Percentiles rank a stretch among this genome's conserved stretches.
These are phyloP conservation scores for Candolleomyces aberdarensis DNA, from an alignment of 768 basidiomycete genomes.

Conservation along the genomic window DNA sequence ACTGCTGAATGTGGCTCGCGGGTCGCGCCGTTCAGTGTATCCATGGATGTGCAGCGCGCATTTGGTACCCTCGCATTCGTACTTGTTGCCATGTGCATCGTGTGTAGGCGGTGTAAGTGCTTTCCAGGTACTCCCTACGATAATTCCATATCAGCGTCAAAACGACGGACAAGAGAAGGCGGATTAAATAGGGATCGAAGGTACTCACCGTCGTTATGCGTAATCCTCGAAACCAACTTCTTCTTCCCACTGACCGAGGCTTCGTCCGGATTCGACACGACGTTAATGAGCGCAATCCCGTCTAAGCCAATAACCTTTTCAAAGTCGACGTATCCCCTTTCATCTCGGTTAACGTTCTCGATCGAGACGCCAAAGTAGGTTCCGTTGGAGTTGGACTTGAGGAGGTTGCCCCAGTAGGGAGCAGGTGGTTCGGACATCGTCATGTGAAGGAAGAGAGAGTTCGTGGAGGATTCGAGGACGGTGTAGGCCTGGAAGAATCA, in stretches of 20 bases:
- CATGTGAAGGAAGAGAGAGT: conserved; percentile 92
- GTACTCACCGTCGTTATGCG: conserved; percentile 88
- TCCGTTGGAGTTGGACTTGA: conserved; percentile 97
- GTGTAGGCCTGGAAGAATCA: conserved; percentile 70
- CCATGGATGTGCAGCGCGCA: conserved; percentile 93
- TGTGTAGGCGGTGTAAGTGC: conserved; percentile 65
- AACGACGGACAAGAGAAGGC: not conserved
- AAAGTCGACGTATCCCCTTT: conserved; percentile 88
- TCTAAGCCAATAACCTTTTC: conserved; percentile 97
- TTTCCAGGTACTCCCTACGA: conserved; percentile 82
- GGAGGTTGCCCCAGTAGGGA: conserved; percentile 86
- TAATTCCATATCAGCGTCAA: not conserved
- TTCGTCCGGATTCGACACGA: conserved; percentile 79
- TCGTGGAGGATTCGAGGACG: conserved; percentile 90
- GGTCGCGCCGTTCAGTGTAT: conserved; percentile 89
- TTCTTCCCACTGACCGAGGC: conserved; percentile 72
- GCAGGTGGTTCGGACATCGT: conserved; percentile 78
- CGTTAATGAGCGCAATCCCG: conserved; percentile 91
- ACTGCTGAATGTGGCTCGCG: conserved; percentile 89
- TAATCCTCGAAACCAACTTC: conserved; percentile 80
- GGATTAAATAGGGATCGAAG: not conserved
- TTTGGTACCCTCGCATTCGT: conserved; percentile 63
- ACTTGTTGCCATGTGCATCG: conserved; percentile 75
- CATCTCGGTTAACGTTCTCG: conserved; percentile 89
- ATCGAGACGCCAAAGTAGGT: conserved; percentile 91